A percentile compares a stretch with the other conserved stretches of the same genome.
Conservation (phyloP, 108 stramenopile genomes). For the Hondaea fermentalgiana region DNA sequence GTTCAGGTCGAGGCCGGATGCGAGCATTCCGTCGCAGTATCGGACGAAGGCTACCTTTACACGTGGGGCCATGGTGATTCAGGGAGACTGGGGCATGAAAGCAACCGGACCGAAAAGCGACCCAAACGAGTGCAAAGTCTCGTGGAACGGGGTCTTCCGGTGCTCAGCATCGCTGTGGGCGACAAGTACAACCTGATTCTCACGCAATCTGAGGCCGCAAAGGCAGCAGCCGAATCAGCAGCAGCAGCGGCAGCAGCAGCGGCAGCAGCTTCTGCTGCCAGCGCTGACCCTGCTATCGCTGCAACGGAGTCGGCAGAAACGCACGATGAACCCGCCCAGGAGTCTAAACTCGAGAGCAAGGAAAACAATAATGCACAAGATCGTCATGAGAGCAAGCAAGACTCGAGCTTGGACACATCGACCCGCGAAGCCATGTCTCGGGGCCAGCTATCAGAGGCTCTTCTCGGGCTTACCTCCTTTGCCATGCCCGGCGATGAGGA, state of each 20-base stretch:
- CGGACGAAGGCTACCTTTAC: constrained; percentile 34
- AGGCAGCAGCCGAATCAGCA: neutral
- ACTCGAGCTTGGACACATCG: neutral
- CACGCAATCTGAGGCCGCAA: neutral
- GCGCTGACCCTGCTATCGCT: too few relatives aligned
- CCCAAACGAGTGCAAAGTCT: constrained; percentile 1
- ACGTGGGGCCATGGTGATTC: constrained; percentile 22
- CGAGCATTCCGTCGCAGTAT: constrained; percentile 39
- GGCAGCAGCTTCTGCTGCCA: too few relatives aligned
- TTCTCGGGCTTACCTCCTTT: neutral
- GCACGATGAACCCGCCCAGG: too few relatives aligned
- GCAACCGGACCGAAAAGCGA: neutral
- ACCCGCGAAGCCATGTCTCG: neutral
- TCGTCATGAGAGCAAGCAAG: neutral
- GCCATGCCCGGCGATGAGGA: neutral
- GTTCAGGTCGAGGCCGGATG: constrained; percentile 41
- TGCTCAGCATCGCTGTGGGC: neutral
- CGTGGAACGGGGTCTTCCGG: neutral
- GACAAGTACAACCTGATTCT: neutral
- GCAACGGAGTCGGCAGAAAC: too few relatives aligned
- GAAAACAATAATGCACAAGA: neutral
- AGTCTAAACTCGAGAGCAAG: too few relatives aligned
- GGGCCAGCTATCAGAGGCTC: neutral
- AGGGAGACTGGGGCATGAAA: constrained; percentile 44
- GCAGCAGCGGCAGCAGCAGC: neutral